Evolutionary conservation across 2,329 filamentous ascomycete genomes (phyloP), one percentile per base, ranked within the genome.

Genomic region (Arthrobotrys iridis): DNA sequence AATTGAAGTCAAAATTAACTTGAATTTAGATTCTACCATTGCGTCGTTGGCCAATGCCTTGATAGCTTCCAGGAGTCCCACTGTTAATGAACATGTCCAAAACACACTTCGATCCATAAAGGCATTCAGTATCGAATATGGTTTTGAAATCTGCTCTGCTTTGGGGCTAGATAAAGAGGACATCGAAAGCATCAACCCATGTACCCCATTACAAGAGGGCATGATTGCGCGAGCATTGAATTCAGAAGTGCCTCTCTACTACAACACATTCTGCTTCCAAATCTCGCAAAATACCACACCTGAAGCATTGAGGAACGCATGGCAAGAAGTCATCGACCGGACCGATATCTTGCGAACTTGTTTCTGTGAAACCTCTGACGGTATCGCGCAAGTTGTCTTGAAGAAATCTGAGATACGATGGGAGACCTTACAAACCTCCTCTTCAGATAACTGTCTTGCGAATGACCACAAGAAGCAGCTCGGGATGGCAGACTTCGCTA

Each of bases 171-270:
- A 83, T 0, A 81, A 83, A 0, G 80, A 82, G 4, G 83, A 88
- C 0, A 86, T 97, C 7, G 90, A 95, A 79, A 87, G 88, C 70
- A 87, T 97, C 59, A 88, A 88, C 0, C 93, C 93, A 2, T 97
- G 93, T 80, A 96, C 93, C 0, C 87, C 93, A 0, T 83, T 97
- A 0, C 93, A 97, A 79, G 88, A 94, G 80, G 93, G 93, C 0
- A 94, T 97, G 84, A 88, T 97, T 57, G 90, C 90, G 4, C 87
- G 89, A 55, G 89, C 89, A 22, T 80, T 91, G 37, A 86, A 88
- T 7, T 88, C 84, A 15, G 82, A 85, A 0, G 80, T 83, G 0
- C 84, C 85, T 0, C 82, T 90, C 0, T 97, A 97, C 80, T 96
- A 94, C 81, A 93, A 93, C 67, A 84, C 85, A 0, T 96, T 97